Conservation (phyloP, 2,329 filamentous ascomycete species). For the Botrytis deweyae region DNA sequence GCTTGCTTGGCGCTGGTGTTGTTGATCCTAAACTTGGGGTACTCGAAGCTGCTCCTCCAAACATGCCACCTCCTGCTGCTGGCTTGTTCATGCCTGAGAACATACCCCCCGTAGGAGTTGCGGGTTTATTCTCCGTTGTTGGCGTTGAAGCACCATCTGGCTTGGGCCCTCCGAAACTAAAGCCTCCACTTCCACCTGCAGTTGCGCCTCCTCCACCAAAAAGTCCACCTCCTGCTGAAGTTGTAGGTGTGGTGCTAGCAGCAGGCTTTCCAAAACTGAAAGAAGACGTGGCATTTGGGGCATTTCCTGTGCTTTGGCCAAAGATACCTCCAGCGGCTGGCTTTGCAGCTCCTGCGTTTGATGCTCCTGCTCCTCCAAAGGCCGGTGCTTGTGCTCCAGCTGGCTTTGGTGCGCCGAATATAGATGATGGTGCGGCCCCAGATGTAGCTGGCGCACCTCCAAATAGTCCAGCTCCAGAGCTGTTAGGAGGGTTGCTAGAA, state of each 20-base stretch:
- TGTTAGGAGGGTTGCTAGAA: conserved; percentile 16
- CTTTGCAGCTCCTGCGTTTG: conserved; percentile 11
- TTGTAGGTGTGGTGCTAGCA: conserved; percentile 16
- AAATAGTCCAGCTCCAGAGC: conserved; percentile 20
- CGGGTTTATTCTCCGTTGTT: conserved; percentile 26
- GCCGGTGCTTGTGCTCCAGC: conserved; percentile 4
- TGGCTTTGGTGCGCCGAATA: conserved; percentile 7
- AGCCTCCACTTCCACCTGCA: conserved; percentile 22
- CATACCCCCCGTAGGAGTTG: conserved; percentile 17
- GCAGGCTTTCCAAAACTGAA: conserved; percentile 20
- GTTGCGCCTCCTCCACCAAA: conserved; percentile 19
- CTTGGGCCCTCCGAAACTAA: conserved; percentile 26
- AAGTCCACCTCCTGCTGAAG: conserved; percentile 12
- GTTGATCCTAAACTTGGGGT: conserved; percentile 24
- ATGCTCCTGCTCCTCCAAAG: conserved; percentile 13
- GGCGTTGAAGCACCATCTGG: conserved; percentile 22
- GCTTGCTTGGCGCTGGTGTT: conserved; percentile 30
- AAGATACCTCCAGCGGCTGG: conserved; percentile 30
- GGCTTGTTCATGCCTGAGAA: conserved; percentile 23
- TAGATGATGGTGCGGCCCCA: conserved; percentile 25
- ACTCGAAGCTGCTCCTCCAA: conserved; percentile 33
- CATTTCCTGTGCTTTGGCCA: conserved; percentile 35
- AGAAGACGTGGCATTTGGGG: conserved; percentile 31
- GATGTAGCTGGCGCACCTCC: conserved; percentile 25
- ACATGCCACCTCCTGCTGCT: conserved; percentile 14